Conservation (phyloP, 2,329 filamentous ascomycete genomes). For the Endothia cerciana region DNA sequence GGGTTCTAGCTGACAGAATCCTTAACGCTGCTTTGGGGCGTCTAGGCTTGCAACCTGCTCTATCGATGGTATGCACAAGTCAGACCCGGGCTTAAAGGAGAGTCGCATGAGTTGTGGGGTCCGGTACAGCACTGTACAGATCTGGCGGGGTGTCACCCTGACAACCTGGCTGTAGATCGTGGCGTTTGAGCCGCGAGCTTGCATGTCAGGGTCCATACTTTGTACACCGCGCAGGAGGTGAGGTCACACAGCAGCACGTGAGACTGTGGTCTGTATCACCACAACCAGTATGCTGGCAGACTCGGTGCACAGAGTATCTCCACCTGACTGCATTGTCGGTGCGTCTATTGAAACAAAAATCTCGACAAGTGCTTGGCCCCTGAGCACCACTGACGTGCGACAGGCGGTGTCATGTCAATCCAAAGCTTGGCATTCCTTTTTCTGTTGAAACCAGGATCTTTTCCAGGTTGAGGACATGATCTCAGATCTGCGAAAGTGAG, state of each 20-base stretch:
- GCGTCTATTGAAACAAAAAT: conserved; percentile 25
- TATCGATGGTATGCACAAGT: not conserved
- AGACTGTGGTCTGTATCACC: not conserved
- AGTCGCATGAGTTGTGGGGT: conserved; percentile 1
- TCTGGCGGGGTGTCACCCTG: conserved; percentile 15
- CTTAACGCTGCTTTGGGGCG: not conserved
- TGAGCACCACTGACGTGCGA: conserved; percentile 15
- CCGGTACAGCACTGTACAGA: conserved; percentile 2
- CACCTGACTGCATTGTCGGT: conserved; percentile 9
- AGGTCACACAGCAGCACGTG: conserved; percentile 15
- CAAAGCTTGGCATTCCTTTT: conserved; percentile 21
- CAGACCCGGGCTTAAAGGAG: not conserved
- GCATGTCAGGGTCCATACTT: conserved; percentile 11
- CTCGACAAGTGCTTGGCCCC: conserved; percentile 19
- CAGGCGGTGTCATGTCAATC: conserved; percentile 20
- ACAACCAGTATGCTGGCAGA: conserved; percentile 9
- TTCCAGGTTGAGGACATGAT: conserved; percentile 1
- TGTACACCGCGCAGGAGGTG: conserved; percentile 7
- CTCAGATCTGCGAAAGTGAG: conserved; percentile 18
- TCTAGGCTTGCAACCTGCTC: not conserved
- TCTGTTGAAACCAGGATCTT: conserved; percentile 17
- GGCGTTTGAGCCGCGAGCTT: conserved; percentile 25
- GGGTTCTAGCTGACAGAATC: not conserved
- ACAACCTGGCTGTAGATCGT: conserved; percentile 22
- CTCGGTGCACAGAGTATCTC: not conserved